phyloP scores from a whole-genome alignment of 2,329 filamentous ascomycete species.

The Cytospora piceicola region DNA sequence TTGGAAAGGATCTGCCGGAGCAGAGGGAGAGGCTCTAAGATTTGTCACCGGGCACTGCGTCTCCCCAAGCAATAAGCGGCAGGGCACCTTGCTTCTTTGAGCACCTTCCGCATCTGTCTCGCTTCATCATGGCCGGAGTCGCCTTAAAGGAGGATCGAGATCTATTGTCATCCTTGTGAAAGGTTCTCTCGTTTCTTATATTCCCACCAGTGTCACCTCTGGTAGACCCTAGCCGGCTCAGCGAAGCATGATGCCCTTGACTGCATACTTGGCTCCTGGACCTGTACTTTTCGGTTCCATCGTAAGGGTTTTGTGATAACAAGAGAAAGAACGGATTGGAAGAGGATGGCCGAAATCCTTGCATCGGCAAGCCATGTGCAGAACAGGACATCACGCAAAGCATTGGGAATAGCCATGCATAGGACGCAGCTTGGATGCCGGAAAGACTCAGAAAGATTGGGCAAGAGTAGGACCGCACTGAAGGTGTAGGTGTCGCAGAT shows the following conservation, averaged over 20 bases:
- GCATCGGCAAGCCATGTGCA: background rate
- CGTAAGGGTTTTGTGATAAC: background rate
- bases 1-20: background rate
- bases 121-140: background rate
- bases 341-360: background rate
- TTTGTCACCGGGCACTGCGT: background rate
- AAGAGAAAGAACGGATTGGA: background rate
- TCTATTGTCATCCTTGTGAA: constrained; percentile 5
- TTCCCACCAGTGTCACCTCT: background rate
- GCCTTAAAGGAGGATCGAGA: background rate
- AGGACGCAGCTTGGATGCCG: background rate
- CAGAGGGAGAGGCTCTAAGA: background rate
- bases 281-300: background rate
- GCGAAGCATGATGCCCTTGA: background rate
- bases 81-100: constrained; percentile 16
- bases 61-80: background rate
- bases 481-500: background rate
- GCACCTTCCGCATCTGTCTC: background rate
- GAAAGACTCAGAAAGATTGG: too few relatives aligned
- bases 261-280: constrained; percentile 6
- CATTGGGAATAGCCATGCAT: background rate
- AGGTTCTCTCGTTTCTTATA: background rate
- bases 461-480: background rate
- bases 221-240: background rate
- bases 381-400: background rate